These are phyloP conservation scores for Beta corolliflora DNA, from an alignment of 179 eudicot genomes.

Conservation along the genomic window DNA sequence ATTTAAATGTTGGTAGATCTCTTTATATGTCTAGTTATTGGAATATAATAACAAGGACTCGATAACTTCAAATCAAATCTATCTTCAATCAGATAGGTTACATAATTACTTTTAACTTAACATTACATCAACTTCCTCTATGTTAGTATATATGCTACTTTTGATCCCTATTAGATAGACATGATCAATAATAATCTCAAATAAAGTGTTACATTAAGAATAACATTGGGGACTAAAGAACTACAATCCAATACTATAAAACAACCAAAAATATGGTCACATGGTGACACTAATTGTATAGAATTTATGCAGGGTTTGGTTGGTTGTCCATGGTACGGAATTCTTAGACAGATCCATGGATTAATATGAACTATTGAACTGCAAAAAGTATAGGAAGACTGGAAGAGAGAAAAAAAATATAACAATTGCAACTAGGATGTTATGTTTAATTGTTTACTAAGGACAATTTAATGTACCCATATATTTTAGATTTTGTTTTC, in stretches of 20 bases:
- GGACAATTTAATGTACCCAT: background rate
- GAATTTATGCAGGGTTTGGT: conserved; percentile 2
- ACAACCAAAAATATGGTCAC: conserved; percentile 2
- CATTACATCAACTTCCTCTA: no score
- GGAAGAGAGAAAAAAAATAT: background rate
- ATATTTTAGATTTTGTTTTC: background rate
- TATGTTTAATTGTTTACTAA: no score
- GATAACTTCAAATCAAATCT: no score
- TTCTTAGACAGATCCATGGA: conserved; percentile 7
- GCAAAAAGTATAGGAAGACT: background rate
- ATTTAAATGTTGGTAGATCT: no score
- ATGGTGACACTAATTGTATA: background rate
- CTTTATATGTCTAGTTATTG: no score
- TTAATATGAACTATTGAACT: background rate
- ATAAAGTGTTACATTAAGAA: background rate
- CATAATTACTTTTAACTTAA: no score
- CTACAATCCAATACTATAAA: background rate
- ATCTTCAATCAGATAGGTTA: background rate
- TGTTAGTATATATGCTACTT: no score
- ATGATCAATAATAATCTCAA: background rate
- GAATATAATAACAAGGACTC: no score
- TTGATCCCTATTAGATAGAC: background rate
- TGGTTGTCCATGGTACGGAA: conserved; percentile 14
- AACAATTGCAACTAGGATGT: background rate
- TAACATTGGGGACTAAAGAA: background rate